These are phyloP conservation scores for Ampelocalamus luodianensis DNA, from an alignment of 176 grass and related monocot species.

Conservation along the genomic window DNA sequence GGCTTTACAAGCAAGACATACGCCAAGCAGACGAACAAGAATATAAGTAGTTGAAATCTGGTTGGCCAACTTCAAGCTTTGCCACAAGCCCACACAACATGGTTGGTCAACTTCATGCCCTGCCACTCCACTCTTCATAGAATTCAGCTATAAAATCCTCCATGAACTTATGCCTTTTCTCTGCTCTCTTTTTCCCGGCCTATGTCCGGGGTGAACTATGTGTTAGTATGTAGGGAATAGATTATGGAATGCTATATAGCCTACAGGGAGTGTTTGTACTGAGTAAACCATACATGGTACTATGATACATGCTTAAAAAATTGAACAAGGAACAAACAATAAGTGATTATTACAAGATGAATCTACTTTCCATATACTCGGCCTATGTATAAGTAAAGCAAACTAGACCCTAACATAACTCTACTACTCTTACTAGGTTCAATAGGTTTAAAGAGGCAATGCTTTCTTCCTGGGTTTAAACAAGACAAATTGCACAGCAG, in stretches of 20 bases:
- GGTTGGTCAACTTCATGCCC: slow-evolving; percentile 63
- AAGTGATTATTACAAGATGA: not conserved
- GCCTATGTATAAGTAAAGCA: not conserved
- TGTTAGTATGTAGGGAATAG: slow-evolving; percentile 18
- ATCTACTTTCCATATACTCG: not conserved
- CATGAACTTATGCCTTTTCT: slow-evolving; percentile 85
- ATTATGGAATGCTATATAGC: not conserved
- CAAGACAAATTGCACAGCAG: not conserved
- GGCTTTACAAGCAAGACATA: not conserved
- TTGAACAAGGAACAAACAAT: not conserved
- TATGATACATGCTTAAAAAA: not conserved
- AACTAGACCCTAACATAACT: slow-evolving; percentile 27
- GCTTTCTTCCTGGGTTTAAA: slow-evolving; percentile 19
- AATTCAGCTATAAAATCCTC: slow-evolving; percentile 85
- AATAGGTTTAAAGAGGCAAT: not conserved
- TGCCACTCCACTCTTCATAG: slow-evolving; percentile 85
- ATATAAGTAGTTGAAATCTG: slow-evolving; percentile 38
- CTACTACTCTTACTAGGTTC: slow-evolving; percentile 3
- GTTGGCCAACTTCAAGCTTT: slow-evolving; percentile 56
- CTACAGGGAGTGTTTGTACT: not conserved
- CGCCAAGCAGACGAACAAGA: not conserved
- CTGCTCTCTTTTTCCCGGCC: slow-evolving; percentile 88
- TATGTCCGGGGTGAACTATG: slow-evolving; percentile 27
- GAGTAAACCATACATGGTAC: not conserved
- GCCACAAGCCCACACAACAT: slow-evolving; percentile 31